Conservation (phyloP, 805 yeast genomes). For the Scheffersomyces amazonensis region DNA sequence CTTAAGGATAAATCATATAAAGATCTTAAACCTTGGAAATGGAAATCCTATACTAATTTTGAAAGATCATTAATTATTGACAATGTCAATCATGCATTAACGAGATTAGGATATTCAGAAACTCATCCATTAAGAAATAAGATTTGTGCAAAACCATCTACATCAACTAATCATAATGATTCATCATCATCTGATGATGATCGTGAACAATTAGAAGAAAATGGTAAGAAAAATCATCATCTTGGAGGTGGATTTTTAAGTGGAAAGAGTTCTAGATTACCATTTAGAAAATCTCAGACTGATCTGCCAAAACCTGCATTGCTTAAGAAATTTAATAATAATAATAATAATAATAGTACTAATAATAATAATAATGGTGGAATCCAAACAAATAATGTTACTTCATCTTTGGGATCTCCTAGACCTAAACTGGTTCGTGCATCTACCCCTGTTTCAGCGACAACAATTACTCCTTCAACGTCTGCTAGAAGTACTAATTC, state of each 20-base stretch:
- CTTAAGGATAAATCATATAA: slow-evolving; percentile 41
- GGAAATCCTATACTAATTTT: slow-evolving; percentile 26
- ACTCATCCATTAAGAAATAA: slow-evolving; percentile 41
- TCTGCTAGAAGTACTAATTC: neutral
- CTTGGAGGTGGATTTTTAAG: slow-evolving; percentile 21
- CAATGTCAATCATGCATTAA: slow-evolving; percentile 36
- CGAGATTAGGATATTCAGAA: slow-evolving; percentile 39
- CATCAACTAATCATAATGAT: neutral
- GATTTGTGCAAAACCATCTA: slow-evolving; percentile 14
- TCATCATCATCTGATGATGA: slow-evolving; percentile 1
- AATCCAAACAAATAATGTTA: neutral
- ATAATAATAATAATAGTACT: neutral
- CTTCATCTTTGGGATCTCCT: neutral
- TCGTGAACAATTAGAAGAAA: neutral
- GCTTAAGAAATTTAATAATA: neutral
- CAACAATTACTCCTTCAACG: slow-evolving; percentile 1
- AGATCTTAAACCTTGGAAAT: slow-evolving; percentile 36
- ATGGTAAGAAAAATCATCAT: neutral
- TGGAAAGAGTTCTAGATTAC: slow-evolving; percentile 6
- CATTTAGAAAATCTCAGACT: slow-evolving; percentile 1
- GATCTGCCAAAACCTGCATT: slow-evolving; percentile 1
- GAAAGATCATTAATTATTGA: slow-evolving; percentile 30
- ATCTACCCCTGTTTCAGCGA: neutral
- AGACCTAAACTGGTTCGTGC: neutral
- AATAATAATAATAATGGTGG: neutral